A percentile compares a stretch with the other conserved stretches of the same genome.
phyloP scores from a whole-genome alignment of 2,329 filamentous ascomycete species.

The Exophiala mesophila region DNA sequence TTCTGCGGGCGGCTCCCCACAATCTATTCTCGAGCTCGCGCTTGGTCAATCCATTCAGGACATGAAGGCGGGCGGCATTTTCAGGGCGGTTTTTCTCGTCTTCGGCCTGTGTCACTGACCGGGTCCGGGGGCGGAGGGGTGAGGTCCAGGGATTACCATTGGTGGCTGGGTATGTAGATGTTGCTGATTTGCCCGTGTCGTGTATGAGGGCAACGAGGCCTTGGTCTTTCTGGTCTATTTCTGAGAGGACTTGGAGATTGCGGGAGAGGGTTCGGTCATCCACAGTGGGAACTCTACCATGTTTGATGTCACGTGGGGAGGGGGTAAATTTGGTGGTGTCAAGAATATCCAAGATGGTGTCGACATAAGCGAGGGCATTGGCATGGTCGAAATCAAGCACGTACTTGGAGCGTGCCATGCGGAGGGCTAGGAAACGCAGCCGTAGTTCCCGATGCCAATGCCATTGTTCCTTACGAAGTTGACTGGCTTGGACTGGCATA shows the following conservation, averaged over 20 bases:
- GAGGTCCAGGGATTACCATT: conserved; percentile 7
- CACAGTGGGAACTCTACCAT: conserved; percentile 13
- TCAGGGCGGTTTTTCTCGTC: conserved; percentile 16
- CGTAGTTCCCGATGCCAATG: conserved; percentile 24
- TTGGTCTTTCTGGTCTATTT: conserved; percentile 5
- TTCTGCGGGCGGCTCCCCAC: conserved; percentile 19
- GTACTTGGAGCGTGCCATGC: conserved; percentile 2
- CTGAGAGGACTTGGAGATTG: conserved; percentile 21
- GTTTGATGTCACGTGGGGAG: conserved; percentile 14
- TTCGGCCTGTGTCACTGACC: conserved; percentile 11
- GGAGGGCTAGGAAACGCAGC: conserved; percentile 12
- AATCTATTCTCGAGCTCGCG: conserved; percentile 19
- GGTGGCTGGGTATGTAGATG: background rate
- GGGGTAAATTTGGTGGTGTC: conserved; percentile 24
- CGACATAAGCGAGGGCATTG: conserved; percentile 4
- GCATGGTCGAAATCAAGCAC: background rate
- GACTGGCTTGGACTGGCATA: conserved; percentile 4
- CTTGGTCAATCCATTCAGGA: conserved; percentile 23
- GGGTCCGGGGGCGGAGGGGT: conserved; percentile 9
- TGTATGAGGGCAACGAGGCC: conserved; percentile 21
- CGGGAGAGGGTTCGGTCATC: conserved; percentile 21
- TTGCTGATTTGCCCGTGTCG: conserved; percentile 3
- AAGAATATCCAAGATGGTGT: conserved; percentile 22
- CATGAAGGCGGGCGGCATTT: conserved; percentile 22
- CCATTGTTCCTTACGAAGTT: conserved; percentile 4